Conservation (phyloP, 2,329 filamentous ascomycete genomes). For the Colletotrichum camelliae region DNA sequence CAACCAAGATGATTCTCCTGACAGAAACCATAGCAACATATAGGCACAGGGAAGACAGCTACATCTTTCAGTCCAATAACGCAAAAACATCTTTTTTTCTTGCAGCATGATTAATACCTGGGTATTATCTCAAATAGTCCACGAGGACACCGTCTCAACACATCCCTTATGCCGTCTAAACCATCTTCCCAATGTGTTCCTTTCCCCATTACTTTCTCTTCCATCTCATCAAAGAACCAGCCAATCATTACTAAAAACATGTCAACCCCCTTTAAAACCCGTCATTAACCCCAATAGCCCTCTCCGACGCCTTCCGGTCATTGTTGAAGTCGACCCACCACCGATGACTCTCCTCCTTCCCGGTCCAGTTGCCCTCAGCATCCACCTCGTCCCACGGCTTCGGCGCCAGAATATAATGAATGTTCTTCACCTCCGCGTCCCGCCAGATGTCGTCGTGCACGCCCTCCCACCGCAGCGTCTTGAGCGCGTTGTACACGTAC, state of each 20-base stretch:
- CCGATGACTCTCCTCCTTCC: slow-evolving; percentile 52
- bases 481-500: slow-evolving; percentile 68
- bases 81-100: neutral
- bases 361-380: slow-evolving; percentile 45
- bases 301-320: slow-evolving; percentile 48
- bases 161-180: neutral
- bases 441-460: slow-evolving; percentile 63
- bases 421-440: slow-evolving; percentile 63
- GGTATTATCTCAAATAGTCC: neutral
- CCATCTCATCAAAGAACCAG: neutral
- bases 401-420: slow-evolving; percentile 66
- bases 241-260: neutral
- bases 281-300: slow-evolving; percentile 41
- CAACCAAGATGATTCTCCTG: neutral
- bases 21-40: neutral
- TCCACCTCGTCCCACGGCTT: slow-evolving; percentile 66
- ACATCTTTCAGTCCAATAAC: neutral
- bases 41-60: too few species aligned
- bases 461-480: slow-evolving; percentile 59
- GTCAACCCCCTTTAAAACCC: slow-evolving; percentile 26
- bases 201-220: neutral
- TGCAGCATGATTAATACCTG: neutral
- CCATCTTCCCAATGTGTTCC: neutral
- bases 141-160: neutral
- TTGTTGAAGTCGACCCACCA: slow-evolving; percentile 62